Evolutionary conservation across 1,284 basidiomycete genomes (phyloP), one percentile per base, ranked within the genome.

Genomic region (Trametes polyzona): DNA sequence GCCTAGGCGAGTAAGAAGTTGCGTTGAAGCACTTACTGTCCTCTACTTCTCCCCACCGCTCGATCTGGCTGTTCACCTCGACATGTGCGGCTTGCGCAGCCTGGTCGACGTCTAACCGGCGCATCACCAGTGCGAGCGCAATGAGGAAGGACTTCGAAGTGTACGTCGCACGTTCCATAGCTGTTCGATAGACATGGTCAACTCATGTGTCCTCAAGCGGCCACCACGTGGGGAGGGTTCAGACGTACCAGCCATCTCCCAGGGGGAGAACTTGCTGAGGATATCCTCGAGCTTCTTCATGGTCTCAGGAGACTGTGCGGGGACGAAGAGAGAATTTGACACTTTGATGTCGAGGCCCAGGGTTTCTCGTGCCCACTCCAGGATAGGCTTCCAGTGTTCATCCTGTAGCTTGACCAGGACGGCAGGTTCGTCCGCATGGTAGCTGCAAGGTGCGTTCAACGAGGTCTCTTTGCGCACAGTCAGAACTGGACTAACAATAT

Each of bases 41-140:
- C 78, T 99, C 97, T 0, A 99, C 97, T 74, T 97, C 95, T 23
- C 97, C 97, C 97, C 97, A 99, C 48, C 87, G 81, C 73, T 96
- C 86, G 61, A 98, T 98, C 75, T 99, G 97, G 69, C 92, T 95
- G 57, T 88, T 83, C 0, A 99, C 96, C 74, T 99, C 97, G 8
- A 97, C 96, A 58, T 93, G 90, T 4, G 94, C 84, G 0, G 92
- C 94, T 50, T 87, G 74, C 1, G 94, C 85, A 1, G 97, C 96
- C 69, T 95, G 80, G 64, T 99, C 92, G 0, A 89, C 92, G 2
- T 83, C 86, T 39, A 97, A 72, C 52, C 81, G 83, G 32, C 86
- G 86, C 66, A 86, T 85, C 24, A 96, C 83, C 14, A 99, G 80
- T 1, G 92, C 96, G 19, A 99, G 76, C 0, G 84, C 91, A 61